Conservation (phyloP, 768 basidiomycete species). For the Tricholoma bakamatsutake region DNA sequence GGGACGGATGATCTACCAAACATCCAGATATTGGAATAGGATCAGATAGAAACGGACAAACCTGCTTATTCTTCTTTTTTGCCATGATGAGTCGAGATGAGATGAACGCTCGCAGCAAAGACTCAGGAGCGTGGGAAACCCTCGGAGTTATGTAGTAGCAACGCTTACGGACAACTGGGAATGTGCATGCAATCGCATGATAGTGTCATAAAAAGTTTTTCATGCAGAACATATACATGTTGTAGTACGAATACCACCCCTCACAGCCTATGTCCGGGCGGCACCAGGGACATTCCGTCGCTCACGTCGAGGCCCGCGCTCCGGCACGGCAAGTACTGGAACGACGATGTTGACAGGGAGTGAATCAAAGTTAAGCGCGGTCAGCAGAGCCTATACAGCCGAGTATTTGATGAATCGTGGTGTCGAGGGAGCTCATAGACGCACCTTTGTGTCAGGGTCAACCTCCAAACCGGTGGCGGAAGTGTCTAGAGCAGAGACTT, state of each 20-base stretch:
- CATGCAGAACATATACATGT: slow-evolving; percentile 5
- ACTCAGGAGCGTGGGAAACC: not conserved
- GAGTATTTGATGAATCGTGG: not conserved
- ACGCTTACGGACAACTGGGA: no score
- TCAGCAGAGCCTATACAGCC: slow-evolving; percentile 68
- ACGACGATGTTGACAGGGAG: slow-evolving; percentile 69
- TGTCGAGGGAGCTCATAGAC: slow-evolving; percentile 20
- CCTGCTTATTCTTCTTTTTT: slow-evolving; percentile 60
- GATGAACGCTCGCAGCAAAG: not conserved
- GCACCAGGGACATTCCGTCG: slow-evolving; percentile 81
- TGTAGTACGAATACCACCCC: not conserved
- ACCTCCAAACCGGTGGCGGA: slow-evolving; percentile 71
- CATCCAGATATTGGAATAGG: slow-evolving; percentile 1
- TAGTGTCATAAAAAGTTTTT: slow-evolving; percentile 9
- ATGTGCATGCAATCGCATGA: no score
- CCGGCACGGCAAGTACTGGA: slow-evolving; percentile 59
- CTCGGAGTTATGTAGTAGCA: not conserved
- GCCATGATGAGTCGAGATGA: slow-evolving; percentile 31
- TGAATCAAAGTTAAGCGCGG: slow-evolving; percentile 91
- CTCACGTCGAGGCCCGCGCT: slow-evolving; percentile 69
- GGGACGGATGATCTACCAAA: slow-evolving; percentile 65
- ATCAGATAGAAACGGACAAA: slow-evolving; percentile 13
- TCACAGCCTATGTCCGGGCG: slow-evolving; percentile 34
- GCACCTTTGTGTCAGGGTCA: slow-evolving; percentile 90
- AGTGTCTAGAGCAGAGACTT: slow-evolving; percentile 92